Evolutionary conservation across 2,329 filamentous ascomycete species (phyloP), one percentile per base, ranked within the genome.

Genomic region (Ascocoryne sarcoides): DNA sequence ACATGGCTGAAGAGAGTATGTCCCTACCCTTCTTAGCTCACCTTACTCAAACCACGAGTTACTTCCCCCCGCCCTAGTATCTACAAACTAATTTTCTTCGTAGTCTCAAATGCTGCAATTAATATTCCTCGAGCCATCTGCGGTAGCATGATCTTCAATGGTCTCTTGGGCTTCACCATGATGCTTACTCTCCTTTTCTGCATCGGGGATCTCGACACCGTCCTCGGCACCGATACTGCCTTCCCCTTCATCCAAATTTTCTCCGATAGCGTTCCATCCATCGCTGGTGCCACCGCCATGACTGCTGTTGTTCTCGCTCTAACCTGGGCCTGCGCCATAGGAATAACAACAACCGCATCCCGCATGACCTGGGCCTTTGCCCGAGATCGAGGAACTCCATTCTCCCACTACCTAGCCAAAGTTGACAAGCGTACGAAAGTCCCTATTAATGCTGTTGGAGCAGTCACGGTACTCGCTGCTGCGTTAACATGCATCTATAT

Each of bases 171-270:
- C 2, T 65, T 72, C 46, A 44, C 59, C 20, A 46, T 62, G 17
- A 46, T 63, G 12, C 32, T 63, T n/a, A 57, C 60, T 2, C 52
- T 60, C 16, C 48, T 56, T 12, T 62, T 62, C 10, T 60, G 58
- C 8, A 54, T 63, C 32, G 60, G 54, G 0, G 57, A 60, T 5
- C 50, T 64, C 10, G 59, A 58, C 3, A 54, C 53, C 23, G 56
- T 66, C 1, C 53, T 71, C 4, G 39, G 52, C 2, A 61, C 63
- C 0, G 53, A 59, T 1, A 70, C 66, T 8, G 63, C 63, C 0
- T 70, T 65, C 44, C 65, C 71, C 5, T 66, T 71, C 56, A 63
- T 69, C 50, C 64, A 70, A 32, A 66, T 78, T 15, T 78, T 69
- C 38, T 63, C 62, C 36, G 62, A 69, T 35, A 62, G 61, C 4